Evolutionary conservation across 192 early-diverging fungal genomes (phyloP), one percentile per base, ranked within the genome.

Genomic region (Obelidium mucronatum): DNA sequence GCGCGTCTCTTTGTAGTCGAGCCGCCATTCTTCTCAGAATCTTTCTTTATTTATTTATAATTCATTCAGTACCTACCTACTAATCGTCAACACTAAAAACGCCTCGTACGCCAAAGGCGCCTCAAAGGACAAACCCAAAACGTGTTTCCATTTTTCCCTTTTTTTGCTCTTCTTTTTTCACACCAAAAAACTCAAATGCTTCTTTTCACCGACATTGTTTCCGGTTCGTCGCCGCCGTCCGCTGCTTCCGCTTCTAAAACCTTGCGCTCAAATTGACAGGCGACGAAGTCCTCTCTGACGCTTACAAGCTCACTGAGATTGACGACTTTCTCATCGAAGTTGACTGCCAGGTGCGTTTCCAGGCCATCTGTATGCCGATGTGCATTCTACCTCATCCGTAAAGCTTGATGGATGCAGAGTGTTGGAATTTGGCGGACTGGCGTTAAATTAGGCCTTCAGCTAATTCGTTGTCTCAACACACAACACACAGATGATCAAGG

Each of bases 261-360:
- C 62, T 39, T 22, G n/a, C n/a, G n/a, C 69, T 26, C n/a, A n/a
- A 60, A 2, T 31, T 1, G 31, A 1, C 84, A 93, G 92, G 83
- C 62, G 95, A 97, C 80, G 96, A 97, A 86, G 84, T 97, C 53
- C 84, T 93, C 90, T 93, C 94, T 84, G 95, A 96, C 84, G 96
- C 93, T 75, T 96, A 88, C 83, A 82, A 86, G 61, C 55, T 94
- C 74, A 89, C 76, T 48, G 80, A 88, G 73, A 75, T 92, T 51
- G 91, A 89, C 70, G 91, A 90, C 60, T 73, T 89, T 65, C 79
- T 79, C 68, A 88, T 81, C 72, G 94, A 96, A 85, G 89, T 95
- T 53, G 92, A 97, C 84, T 92, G 92, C 83, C 77, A 86, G 75
- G 90, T 92, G 75, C 71, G 70, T 61, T n/a, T n/a, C n/a, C n/a